These are phyloP conservation scores for Suillus subaureus DNA, from an alignment of 768 basidiomycete species.

Conservation along the genomic window DNA sequence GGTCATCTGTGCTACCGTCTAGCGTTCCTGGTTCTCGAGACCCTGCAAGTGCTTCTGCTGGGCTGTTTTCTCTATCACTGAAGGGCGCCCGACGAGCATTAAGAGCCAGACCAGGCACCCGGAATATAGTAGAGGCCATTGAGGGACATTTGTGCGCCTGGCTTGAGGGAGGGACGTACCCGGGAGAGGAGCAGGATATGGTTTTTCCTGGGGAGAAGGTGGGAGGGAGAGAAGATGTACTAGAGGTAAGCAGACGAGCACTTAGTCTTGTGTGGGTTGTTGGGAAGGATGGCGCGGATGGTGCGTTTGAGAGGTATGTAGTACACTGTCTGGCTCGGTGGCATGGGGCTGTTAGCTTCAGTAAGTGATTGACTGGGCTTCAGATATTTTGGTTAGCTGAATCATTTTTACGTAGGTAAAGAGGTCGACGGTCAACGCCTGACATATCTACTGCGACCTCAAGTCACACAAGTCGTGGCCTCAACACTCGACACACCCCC, in stretches of 20 bases:
- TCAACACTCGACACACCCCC: conserved; percentile 69
- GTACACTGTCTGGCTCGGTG: conserved; percentile 84
- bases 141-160: conserved; percentile 66
- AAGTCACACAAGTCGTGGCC: conserved; percentile 57
- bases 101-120: conserved; percentile 51
- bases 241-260: conserved; percentile 69
- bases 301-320: conserved; percentile 77
- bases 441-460: conserved; percentile 81
- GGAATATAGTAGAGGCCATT: conserved; percentile 66
- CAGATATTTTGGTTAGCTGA: not conserved
- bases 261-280: conserved; percentile 76
- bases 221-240: conserved; percentile 53
- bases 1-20: conserved; percentile 55
- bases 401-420: conserved; percentile 35
- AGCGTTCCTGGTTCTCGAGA: conserved; percentile 43
- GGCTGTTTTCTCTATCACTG: conserved; percentile 74
- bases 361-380: conserved; percentile 42
- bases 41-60: conserved; percentile 63
- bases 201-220: conserved; percentile 47
- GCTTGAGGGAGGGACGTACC: conserved; percentile 61
- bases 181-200: conserved; percentile 49
- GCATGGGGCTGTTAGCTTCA: conserved; percentile 80
- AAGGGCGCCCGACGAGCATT: conserved; percentile 75
- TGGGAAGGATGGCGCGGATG: conserved; percentile 36
- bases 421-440: conserved; percentile 57